Conservation (phyloP, 345 rosid species). For the Eucalyptus erythrocorys region DNA sequence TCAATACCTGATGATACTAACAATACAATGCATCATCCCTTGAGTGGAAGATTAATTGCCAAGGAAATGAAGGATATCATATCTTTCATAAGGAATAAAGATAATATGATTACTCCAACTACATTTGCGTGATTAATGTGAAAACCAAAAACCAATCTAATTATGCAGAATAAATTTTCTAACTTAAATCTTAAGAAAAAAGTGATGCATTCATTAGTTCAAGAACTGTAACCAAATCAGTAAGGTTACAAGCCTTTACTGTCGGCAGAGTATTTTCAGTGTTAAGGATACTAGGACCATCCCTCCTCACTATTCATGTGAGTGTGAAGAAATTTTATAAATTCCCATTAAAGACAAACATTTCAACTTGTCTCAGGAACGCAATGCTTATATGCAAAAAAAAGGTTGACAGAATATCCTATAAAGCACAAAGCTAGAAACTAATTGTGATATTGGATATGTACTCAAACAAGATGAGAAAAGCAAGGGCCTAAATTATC, state of each 20-base stretch:
- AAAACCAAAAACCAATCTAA: background rate
- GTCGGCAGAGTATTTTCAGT: background rate
- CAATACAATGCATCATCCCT: background rate
- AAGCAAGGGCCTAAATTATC: background rate
- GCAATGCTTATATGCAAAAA: background rate
- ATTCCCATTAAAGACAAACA: background rate
- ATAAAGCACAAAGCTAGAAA: background rate
- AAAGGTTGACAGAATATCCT: background rate
- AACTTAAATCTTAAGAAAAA: background rate
- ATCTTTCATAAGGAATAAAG: background rate
- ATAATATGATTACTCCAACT: background rate
- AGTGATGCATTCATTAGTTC: background rate
- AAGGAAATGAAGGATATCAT: background rate
- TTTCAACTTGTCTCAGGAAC: background rate
- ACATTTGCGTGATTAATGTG: background rate
- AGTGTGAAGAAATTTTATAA: background rate
- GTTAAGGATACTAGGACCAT: background rate
- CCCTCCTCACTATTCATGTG: background rate
- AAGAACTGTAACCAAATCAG: background rate
- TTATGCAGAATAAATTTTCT: background rate
- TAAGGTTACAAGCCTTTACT: background rate
- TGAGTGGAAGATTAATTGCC: background rate
- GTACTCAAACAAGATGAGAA: background rate
- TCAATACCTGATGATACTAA: background rate
- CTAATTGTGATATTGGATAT: background rate